Evolutionary conservation across 371 early-diverging fungal genomes (phyloP).

Genomic region (Circinella umbellata): DNA sequence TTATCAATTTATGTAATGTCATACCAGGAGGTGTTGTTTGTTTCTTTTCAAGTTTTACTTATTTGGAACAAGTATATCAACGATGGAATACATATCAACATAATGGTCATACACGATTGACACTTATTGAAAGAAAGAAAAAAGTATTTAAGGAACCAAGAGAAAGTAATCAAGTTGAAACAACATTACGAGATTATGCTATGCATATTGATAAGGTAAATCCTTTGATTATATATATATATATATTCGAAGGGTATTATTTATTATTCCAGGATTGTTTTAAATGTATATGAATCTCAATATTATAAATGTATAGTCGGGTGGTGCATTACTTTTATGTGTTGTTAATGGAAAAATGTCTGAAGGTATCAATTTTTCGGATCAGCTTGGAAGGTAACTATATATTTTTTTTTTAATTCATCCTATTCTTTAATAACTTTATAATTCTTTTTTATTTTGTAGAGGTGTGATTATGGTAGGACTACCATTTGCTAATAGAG

Average conservation of each 20-base stretch:
- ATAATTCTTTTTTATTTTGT: neutral
- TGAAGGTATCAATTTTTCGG: conserved; percentile 98
- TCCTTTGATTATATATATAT: neutral
- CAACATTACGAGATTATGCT: conserved; percentile 63
- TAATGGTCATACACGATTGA: conserved; percentile 25
- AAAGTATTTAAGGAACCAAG: conserved; percentile 76
- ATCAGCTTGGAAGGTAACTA: conserved; percentile 81
- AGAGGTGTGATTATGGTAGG: conserved; percentile 90
- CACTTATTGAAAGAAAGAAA: conserved; percentile 61
- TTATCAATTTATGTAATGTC: conserved; percentile 78
- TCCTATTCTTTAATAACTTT: too few species aligned
- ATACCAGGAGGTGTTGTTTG: conserved; percentile 95
- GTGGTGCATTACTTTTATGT: conserved; percentile 87
- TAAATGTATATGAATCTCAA: too few species aligned
- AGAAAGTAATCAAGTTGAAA: conserved; percentile 62
- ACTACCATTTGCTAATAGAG: conserved; percentile 83
- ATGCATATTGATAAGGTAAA: conserved; percentile 40
- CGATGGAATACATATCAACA: conserved; percentile 58
- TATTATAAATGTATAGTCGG: conserved; percentile 11
- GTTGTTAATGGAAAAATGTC: conserved; percentile 98
- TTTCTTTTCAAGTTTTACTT: conserved; percentile 93
- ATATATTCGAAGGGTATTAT: neutral
- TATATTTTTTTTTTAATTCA: neutral
- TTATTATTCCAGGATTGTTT: neutral
- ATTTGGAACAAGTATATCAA: conserved; percentile 71